Evolutionary conservation across 108 stramenopile species (phyloP), one percentile per base, ranked within the genome.

Genomic region (Skeletonema costatum): DNA sequence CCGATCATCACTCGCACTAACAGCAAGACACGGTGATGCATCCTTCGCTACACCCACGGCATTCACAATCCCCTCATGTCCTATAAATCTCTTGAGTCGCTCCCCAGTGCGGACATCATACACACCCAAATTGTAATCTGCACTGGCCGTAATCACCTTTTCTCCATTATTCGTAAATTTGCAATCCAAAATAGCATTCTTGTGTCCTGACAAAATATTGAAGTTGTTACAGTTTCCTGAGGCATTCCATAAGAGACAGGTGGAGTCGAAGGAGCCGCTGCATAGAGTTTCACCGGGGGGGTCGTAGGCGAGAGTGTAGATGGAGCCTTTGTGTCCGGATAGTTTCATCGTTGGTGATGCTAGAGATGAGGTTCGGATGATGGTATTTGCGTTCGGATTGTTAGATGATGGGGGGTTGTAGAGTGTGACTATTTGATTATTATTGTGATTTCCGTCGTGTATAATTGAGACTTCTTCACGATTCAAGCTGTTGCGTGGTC

Each of bases 101-200:
- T 70, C 64, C 21, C 94, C 93, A 1, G 83, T 84, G 41, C 64
- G 61, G 35, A 80, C 73, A 75, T 97, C 95, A 85, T 88, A 96
- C 41, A 90, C 75, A 3, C 77, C 88, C 30, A 91, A 69, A 30
- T 89, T 90, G 36, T 90, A 91, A 78, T 97, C 97, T 12, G 95
- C 95, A 48, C 88, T 88, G 21, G 87, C 87, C 7, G 94, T 89
- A 16, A 89, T 81, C 48, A 97, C 67, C 16, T 74, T 68, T 38
- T 84, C 80, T 2, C 85, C 69, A 73, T 89, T 79, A 31, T 72
- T 70, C 3, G 86, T 78, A 83, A 90, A 97, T 51, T 76, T 72
- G 29, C 91, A 32, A 75, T 97, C 93, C 30, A 97, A 62, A 7
- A 97, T 84, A 4, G 97, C 97, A 79, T 96, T 97, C 78, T 93